Base-by-base conservation (phyloP, 331 rosid species). In the Quercus lobata region DNA sequence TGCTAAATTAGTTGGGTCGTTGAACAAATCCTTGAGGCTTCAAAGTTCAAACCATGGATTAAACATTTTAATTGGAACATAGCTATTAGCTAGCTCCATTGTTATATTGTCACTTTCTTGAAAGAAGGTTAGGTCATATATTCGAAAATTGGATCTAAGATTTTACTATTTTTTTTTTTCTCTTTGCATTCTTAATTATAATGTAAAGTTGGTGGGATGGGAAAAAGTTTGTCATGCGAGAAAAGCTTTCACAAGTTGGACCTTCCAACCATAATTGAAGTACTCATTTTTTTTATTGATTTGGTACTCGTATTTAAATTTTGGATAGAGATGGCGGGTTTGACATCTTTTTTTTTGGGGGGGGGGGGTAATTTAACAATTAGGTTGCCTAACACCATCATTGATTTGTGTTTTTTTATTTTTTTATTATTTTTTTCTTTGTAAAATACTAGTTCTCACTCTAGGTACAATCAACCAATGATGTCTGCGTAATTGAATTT, bases 321-420 rank as follows among this genome's bases (percentile, higher is more conserved):
- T 44, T 63, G 7, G 25, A 7, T 68, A 30, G 11, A 15, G 55
- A n/a, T 18, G 62, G 52, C 65, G 56, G 68, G 69, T 4, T 14
- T n/a, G 62, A 15, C 24, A 77, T 53, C 30, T n/a, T 56, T 18
- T 16, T 41, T 41, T 8, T 0, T 0, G 46, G 12, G 41, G 1
- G 46, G 46, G 12, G 41, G 1, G 46, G 46, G 41, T 49, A 66
- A 9, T 66, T 15, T 32, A 21, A 5, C 34, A 2, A 55, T 21
- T 77, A 27, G 81, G 75, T 55, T 69, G 81, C 76, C 76, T 57
- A 41, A 16, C 70, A 57, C 76, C 60, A 69, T 70, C 15, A 8
- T n/a, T 35, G 24, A 68, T 21, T 78, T 55, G 66, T 52, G 17
- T 49, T 2, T 37, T 37, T 41, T 8, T 9, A n/a, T n/a, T n/a